These are phyloP conservation scores for Zygosaccharomyces gambellarensis DNA, from an alignment of 805 yeast species.

Conservation along the genomic window DNA sequence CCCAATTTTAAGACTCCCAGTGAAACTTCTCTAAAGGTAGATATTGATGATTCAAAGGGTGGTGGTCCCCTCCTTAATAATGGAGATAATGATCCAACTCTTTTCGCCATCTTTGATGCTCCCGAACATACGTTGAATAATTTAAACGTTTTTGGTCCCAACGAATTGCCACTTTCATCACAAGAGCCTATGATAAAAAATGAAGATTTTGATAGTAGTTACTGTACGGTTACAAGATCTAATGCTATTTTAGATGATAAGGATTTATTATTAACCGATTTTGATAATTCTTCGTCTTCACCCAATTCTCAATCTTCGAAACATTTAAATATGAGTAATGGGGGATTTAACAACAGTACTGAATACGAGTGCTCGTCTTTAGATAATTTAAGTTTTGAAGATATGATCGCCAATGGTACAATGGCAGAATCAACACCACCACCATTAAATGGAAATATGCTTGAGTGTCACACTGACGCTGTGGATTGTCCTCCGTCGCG, in stretches of 20 bases:
- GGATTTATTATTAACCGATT: conserved; percentile 10
- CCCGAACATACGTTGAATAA: conserved; percentile 6
- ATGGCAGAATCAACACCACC: conserved; percentile 1
- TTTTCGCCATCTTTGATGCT: conserved; percentile 11
- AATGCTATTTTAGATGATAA: conserved; percentile 7
- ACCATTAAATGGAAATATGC: background rate
- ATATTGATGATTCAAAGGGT: conserved; percentile 5
- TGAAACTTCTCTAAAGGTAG: conserved; percentile 10
- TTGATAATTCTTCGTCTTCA: conserved; percentile 9
- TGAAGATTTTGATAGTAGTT: conserved; percentile 6
- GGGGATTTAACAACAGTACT: background rate
- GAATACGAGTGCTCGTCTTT: conserved; percentile 1
- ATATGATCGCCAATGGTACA: background rate
- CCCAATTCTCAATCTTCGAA: conserved; percentile 7
- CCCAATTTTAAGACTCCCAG: conserved; percentile 1
- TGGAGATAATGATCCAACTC: conserved; percentile 8
- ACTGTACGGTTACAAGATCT: conserved; percentile 10
- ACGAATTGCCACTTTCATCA: conserved; percentile 2
- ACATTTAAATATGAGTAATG: background rate
- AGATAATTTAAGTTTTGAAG: conserved; percentile 1
- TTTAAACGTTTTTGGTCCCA: conserved; percentile 4
- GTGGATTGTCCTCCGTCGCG: conserved; percentile 3
- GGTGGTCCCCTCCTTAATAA: conserved; percentile 7
- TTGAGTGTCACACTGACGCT: conserved; percentile 1
- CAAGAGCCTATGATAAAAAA: background rate